A percentile compares a stretch with the other conserved stretches of the same genome.
phyloP scores from a whole-genome alignment of 495 filamentous ascomycete species.

The Penicillium tannophilum region DNA sequence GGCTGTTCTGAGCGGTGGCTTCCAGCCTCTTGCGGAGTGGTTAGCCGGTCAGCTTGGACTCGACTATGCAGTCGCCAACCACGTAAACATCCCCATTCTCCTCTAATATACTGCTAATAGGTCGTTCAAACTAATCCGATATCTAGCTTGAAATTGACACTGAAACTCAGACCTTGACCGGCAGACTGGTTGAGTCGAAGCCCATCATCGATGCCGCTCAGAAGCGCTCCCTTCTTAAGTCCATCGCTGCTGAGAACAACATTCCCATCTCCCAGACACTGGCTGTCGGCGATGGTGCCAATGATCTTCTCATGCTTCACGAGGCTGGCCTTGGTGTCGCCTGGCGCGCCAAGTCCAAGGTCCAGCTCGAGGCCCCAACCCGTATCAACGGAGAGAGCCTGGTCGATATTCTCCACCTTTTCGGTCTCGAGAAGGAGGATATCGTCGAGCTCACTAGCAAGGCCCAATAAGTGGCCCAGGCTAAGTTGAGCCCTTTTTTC shows the following conservation, averaged over 20 bases:
- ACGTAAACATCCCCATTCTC: constrained; percentile 42
- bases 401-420: constrained; percentile 78
- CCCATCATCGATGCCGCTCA: constrained; percentile 80
- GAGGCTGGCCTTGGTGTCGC: constrained; percentile 88
- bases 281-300: constrained; percentile 91
- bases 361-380: constrained; percentile 83
- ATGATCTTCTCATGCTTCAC: constrained; percentile 91
- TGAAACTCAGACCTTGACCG: constrained; percentile 69
- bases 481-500: not conserved
- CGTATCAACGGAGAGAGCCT: constrained; percentile 80
- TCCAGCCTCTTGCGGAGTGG: constrained; percentile 85
- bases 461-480: constrained; percentile 14
- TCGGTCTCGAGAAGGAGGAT: constrained; percentile 74
- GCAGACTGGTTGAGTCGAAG: constrained; percentile 66
- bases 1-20: constrained; percentile 90
- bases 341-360: constrained; percentile 89
- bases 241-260: constrained; percentile 73
- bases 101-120: not conserved
- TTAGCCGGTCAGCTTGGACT: constrained; percentile 77
- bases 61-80: constrained; percentile 86
- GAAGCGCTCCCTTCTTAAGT: constrained; percentile 74
- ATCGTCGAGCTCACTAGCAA: constrained; percentile 49
- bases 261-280: constrained; percentile 76
- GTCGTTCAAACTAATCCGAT: not conserved
- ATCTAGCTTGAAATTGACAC: constrained; percentile 45